Conservation (phyloP, 179 eudicot species). For the Spergularia azorica region DNA sequence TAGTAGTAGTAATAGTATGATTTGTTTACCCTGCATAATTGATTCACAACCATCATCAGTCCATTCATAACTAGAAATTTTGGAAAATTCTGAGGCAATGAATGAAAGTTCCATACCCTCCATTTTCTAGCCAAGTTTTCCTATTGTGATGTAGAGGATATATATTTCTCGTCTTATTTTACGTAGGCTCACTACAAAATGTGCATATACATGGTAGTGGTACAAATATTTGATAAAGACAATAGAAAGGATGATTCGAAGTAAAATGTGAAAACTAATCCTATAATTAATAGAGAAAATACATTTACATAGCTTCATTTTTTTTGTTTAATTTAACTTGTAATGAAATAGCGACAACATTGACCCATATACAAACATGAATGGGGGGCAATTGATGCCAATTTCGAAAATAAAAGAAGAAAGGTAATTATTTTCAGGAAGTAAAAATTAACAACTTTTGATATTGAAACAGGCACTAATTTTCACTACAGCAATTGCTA, state of each 20-base stretch:
- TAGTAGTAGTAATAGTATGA: too few species aligned
- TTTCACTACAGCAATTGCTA: conserved; percentile 4
- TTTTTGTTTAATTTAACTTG: neutral
- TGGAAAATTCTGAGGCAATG: too few species aligned
- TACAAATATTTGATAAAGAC: too few species aligned
- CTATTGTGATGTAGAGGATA: too few species aligned
- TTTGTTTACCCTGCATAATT: too few species aligned
- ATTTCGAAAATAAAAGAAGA: neutral
- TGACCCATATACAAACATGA: conserved; percentile 7
- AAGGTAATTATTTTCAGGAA: neutral
- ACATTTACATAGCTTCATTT: conserved; percentile 49
- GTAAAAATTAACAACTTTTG: conserved; percentile 18
- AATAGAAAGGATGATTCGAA: neutral
- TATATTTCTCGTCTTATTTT: too few species aligned
- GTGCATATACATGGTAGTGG: too few species aligned
- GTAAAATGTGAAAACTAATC: neutral
- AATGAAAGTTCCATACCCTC: too few species aligned
- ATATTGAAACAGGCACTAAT: conserved; percentile 21
- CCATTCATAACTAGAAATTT: too few species aligned
- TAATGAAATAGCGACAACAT: conserved; percentile 17
- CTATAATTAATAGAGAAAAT: neutral
- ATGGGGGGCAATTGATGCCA: conserved; percentile 14
- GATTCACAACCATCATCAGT: too few species aligned
- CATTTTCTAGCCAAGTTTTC: too few species aligned
- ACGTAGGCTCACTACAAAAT: too few species aligned